Evolutionary conservation across 2,329 filamentous ascomycete species (phyloP), one percentile per base, ranked within the genome.

Genomic region (Nakataea oryzae): DNA sequence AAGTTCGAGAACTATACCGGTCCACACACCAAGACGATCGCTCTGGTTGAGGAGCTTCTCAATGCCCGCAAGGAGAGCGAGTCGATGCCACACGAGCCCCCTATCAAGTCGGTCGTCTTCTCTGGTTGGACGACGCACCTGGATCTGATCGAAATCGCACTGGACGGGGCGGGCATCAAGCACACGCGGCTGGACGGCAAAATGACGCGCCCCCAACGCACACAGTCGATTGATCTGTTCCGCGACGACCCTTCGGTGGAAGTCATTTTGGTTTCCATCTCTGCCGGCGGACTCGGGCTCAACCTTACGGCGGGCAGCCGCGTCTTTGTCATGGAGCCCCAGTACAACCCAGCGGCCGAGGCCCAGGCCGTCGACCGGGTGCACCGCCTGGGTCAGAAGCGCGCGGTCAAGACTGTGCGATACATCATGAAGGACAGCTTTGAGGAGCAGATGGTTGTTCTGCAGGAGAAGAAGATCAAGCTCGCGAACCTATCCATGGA

Each of bases 311-410:
- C 90, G 0, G 93, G 88, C 34, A 95, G 87, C 71, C 89, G 85
- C 62, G 93, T 96, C 17, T 97, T 95, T 72, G 89, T 97, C 69
- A 97, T 99, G 93, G 95, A 99, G 73, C 95, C 95, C 6, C 93
- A 97, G 71, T 99, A 93, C 78, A 99, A 99, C 70, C 95, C 95
- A 0, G 93, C 92, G 0, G 91, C 93, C 0, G 93, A 99, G 74
- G 90, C 92, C 6, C 95, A 99, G 75, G 95, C 95, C 2, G 83
- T 97, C 9, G 95, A 97, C 72, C 90, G 95, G 32, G 91, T 99
- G 7, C 93, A 96, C 73, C 87, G 93, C 24, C 79, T 97, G 1
- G 93, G 95, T 0, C 95, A 99, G 78, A 95, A 85, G 68, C 82
- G 95, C n/a, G 84, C 87, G 14, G 95, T 99, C 0, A 83, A 84